phyloP scores from a whole-genome alignment of 2,329 filamentous ascomycete species.

The Cordyceps javanica region DNA sequence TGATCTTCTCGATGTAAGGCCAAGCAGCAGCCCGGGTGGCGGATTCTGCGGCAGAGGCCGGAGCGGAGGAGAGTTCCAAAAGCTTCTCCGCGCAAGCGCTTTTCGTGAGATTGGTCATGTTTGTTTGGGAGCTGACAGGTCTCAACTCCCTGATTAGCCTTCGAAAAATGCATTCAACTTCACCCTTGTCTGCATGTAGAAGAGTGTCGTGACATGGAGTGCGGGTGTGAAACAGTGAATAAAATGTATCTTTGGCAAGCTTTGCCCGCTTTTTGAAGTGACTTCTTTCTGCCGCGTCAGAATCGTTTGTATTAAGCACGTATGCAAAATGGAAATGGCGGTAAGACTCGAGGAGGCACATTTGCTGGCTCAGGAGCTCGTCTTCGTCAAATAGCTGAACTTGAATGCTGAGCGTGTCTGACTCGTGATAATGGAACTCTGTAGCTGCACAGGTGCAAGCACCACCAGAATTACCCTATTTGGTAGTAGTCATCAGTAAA shows the following conservation, averaged over 20 bases:
- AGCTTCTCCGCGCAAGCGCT: slow-evolving; percentile 30
- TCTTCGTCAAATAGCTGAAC: slow-evolving; percentile 27
- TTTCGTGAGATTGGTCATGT: slow-evolving; percentile 14
- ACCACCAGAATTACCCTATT: slow-evolving; percentile 35
- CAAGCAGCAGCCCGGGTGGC: slow-evolving; percentile 24
- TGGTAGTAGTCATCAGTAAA: neutral
- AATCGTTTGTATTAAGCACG: neutral
- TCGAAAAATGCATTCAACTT: slow-evolving; percentile 7
- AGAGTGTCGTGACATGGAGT: slow-evolving; percentile 20
- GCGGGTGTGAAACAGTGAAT: slow-evolving; percentile 28
- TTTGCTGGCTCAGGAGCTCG: slow-evolving; percentile 29
- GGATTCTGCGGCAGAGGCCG: slow-evolving; percentile 20
- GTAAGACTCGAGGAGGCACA: slow-evolving; percentile 30
- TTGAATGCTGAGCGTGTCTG: slow-evolving; percentile 26
- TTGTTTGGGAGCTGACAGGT: slow-evolving; percentile 12
- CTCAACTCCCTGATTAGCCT: neutral
- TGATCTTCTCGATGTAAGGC: slow-evolving; percentile 40
- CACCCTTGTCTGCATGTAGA: slow-evolving; percentile 1
- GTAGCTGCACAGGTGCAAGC: slow-evolving; percentile 44
- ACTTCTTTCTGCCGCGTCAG: too few relatives aligned
- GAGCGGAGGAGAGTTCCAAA: slow-evolving; percentile 27
- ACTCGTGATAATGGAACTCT: slow-evolving; percentile 36
- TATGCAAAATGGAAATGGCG: slow-evolving; percentile 21
- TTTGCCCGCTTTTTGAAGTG: slow-evolving; percentile 16
- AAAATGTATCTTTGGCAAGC: slow-evolving; percentile 32